Evolutionary conservation across 176 grass and related monocot genomes (phyloP).

Genomic region (Thinopyrum elongatum): DNA sequence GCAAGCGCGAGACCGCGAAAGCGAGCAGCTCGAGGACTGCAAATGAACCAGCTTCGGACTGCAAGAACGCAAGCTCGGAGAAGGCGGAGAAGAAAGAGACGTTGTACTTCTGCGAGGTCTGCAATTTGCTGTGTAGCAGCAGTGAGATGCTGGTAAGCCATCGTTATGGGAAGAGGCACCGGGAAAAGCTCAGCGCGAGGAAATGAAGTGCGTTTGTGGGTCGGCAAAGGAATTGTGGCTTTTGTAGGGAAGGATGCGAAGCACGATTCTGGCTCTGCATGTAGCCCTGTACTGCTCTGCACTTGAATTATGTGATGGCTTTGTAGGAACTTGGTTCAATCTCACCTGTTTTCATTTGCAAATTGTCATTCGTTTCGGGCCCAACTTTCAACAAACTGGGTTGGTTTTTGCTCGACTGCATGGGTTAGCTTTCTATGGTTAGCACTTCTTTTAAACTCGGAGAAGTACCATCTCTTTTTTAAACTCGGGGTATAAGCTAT

Average conservation of each 20-base stretch:
- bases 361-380: too few relatives aligned
- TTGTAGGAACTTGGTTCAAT: background rate
- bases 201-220: background rate
- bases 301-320: background rate
- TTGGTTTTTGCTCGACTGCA: too few relatives aligned
- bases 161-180: constrained; percentile 31
- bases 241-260: background rate
- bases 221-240: background rate
- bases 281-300: background rate
- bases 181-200: background rate
- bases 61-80: background rate
- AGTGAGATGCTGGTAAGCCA: constrained; percentile 21
- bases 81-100: background rate
- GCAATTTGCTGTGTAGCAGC: constrained; percentile 13
- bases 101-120: background rate
- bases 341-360: background rate
- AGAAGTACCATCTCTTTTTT: too few relatives aligned
- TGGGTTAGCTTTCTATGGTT: too few relatives aligned
- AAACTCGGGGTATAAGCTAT: too few relatives aligned
- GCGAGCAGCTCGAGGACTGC: background rate
- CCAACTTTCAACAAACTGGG: too few relatives aligned
- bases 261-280: background rate
- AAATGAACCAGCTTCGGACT: background rate
- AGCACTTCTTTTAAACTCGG: too few relatives aligned
- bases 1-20: background rate